Base-by-base conservation (phyloP, 441 rosid species). In the Jatropha multifida region DNA sequence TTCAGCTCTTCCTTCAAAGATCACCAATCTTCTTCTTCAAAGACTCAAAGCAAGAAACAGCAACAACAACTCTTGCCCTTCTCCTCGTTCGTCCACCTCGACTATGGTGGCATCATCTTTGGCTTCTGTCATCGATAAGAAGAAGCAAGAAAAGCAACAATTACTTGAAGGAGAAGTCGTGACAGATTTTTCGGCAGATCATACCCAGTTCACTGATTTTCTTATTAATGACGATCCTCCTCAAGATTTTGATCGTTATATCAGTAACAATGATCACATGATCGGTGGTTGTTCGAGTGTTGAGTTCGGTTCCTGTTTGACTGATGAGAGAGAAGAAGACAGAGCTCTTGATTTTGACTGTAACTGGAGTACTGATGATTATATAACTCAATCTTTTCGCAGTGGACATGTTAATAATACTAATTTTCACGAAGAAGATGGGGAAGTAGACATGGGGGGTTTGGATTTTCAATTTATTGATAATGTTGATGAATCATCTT, bases 11-110 rank as follows among this genome's bases (percentile, higher is more conserved):
- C 90, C 90, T 58, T 78, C 92, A 7, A 89, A 84, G 83, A 86
- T 90, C 41, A 87, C 89, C 4, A 90, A 89, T 68, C 88, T 86
- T 51, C 91, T 90, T 58, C 88, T 90, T 44, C 92, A 86, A 55
- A 80, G 92, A 74, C 86, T 89, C 68, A 79, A 83, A 78, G 91
- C 91, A 64, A 83, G 87, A 69, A 88, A 84, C 81, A 77, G 70
- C 1, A 44, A 44, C 48, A 44, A 44, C 10, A 44, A 11, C 48
- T 44, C 48, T 11, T 12, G 67, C 26, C 41, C 42, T 32, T 48
- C 73, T 37, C 10, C 51, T 56, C 65, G 69, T 9, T 42, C 68
- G 0, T 4, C 59, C 8, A 23, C 80, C 5, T 27, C 59, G 8
- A 74, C 48, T 32, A 32, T 32, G 32, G 32, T 32, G 32, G 32